phyloP scores from a whole-genome alignment of 2,329 filamentous ascomycete genomes.

The Sclerotiophoma versabilis region DNA sequence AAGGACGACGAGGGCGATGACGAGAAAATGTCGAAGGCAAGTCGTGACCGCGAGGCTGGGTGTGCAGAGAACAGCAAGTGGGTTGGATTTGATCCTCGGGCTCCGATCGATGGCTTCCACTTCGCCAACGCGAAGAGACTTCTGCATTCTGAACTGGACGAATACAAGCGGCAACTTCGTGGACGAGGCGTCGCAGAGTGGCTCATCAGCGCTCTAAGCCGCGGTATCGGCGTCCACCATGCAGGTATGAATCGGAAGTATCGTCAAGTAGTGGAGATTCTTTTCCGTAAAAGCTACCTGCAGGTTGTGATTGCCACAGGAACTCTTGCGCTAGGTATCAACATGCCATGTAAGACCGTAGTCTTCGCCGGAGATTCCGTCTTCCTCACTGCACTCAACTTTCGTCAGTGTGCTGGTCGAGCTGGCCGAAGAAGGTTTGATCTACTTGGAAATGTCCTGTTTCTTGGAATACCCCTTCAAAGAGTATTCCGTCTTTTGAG shows the following conservation, averaged over 20 bases:
- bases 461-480: no score
- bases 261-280: no score
- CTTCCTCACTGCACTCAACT: no score
- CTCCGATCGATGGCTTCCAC: neutral
- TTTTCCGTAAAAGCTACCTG: no score
- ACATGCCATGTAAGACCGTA: no score
- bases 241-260: neutral
- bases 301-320: no score
- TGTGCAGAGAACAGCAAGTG: neutral
- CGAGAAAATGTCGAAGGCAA: neutral
- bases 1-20: neutral
- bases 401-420: no score
- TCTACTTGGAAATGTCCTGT: no score
- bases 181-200: neutral
- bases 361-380: no score
- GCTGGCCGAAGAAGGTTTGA: no score
- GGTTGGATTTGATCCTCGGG: neutral
- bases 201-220: neutral
- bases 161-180: neutral
- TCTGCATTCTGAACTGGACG: neutral
- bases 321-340: no score
- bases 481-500: no score
- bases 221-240: neutral
- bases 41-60: neutral
- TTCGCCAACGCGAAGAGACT: neutral